These are phyloP conservation scores for Neurospora hispaniola DNA, from an alignment of 495 filamentous ascomycete genomes.

Conservation along the genomic window DNA sequence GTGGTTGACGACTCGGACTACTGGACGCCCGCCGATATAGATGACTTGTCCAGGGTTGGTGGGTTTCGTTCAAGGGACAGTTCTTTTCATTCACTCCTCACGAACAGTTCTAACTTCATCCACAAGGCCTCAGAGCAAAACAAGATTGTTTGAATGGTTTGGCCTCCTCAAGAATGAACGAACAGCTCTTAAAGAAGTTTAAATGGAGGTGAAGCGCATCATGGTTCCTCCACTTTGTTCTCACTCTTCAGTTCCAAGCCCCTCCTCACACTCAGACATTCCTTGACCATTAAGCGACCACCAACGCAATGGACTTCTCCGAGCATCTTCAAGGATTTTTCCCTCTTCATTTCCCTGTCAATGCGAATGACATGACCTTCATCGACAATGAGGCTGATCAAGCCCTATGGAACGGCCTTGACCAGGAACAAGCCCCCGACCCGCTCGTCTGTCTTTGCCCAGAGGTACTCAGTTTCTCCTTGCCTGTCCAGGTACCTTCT, in stretches of 20 bases:
- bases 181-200: too few relatives aligned
- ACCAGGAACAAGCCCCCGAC: too few relatives aligned
- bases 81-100: too few relatives aligned
- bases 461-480: background rate
- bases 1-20: too few relatives aligned
- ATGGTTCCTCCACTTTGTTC: background rate
- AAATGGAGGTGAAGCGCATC: background rate
- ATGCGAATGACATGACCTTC: background rate
- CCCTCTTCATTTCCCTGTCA: background rate
- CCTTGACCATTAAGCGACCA: background rate
- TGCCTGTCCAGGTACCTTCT: background rate
- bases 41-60: too few relatives aligned
- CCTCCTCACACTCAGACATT: accelerated
- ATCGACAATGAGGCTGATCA: background rate
- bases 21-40: too few relatives aligned
- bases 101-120: background rate
- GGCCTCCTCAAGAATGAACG: too few relatives aligned
- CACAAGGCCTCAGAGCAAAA: background rate
- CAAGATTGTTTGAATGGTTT: too few relatives aligned
- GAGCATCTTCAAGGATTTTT: accelerated
- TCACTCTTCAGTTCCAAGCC: background rate
- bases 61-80: too few relatives aligned
- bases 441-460: background rate
- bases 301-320: background rate
- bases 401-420: accelerated